Conservation (phyloP, 805 yeast genomes). For the Candida pseudofarinosa region DNA sequence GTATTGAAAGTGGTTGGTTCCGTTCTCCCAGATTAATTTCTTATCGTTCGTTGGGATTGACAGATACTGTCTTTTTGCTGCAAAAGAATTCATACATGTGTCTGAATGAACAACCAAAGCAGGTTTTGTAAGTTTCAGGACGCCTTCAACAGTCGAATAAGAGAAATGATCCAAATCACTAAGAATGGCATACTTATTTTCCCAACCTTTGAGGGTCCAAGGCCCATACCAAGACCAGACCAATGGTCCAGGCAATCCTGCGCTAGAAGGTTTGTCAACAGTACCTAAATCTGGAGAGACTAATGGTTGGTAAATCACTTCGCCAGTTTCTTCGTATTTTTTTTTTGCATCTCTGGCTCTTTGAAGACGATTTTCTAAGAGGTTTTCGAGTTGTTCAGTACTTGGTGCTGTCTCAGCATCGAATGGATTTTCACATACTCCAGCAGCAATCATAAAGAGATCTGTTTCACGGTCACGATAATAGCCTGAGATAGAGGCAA, state of each 20-base stretch:
- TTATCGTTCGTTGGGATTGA: background rate
- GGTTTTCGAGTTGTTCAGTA: slow-evolving; percentile 1
- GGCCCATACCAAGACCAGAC: slow-evolving; percentile 3
- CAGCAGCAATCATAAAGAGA: slow-evolving; percentile 2
- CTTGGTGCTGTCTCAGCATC: slow-evolving; percentile 2
- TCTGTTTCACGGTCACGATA: slow-evolving; percentile 3
- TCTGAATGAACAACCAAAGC: background rate
- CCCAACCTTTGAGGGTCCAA: slow-evolving; percentile 1
- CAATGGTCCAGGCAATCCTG: slow-evolving; percentile 3
- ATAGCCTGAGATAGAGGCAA: slow-evolving; percentile 2
- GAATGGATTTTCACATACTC: background rate
- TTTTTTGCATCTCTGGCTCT: slow-evolving; percentile 2
- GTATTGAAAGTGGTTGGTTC: background rate
- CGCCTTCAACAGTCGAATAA: slow-evolving; percentile 1
- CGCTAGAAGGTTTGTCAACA: background rate
- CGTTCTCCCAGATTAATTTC: background rate
- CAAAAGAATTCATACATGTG: background rate
- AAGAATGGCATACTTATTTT: slow-evolving; percentile 1
- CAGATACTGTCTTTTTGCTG: background rate
- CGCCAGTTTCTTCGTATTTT: slow-evolving; percentile 1
- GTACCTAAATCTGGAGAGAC: background rate
- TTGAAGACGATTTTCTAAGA: background rate
- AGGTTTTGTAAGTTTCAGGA: background rate
- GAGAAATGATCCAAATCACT: slow-evolving; percentile 3
- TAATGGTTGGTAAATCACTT: slow-evolving; percentile 2